Percentiles rank a stretch among this genome's conserved stretches.
Conservation (phyloP, 2,329 filamentous ascomycete species). For the Pestalotiopsis sp. region DNA sequence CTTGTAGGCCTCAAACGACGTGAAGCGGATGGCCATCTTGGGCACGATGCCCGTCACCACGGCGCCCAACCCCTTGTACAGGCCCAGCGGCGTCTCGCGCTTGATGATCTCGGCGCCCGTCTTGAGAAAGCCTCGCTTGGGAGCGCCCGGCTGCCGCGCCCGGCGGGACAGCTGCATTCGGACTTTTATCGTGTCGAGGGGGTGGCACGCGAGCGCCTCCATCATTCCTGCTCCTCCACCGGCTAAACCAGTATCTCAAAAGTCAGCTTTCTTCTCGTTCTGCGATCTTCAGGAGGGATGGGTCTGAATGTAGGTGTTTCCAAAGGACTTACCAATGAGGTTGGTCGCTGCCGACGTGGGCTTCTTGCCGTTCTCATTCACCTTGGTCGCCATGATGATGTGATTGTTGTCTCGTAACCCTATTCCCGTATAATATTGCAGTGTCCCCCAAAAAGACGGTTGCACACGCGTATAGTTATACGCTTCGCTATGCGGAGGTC, state of each 20-base stretch:
- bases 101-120: constrained; percentile 87
- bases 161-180: constrained; percentile 97
- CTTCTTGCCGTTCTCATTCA: constrained; percentile 61
- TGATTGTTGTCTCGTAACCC: not conserved
- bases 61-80: constrained; percentile 98
- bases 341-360: constrained; percentile 87
- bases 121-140: constrained; percentile 82
- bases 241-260: constrained; percentile 53
- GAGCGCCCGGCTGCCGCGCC: constrained; percentile 78
- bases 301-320: too few relatives aligned
- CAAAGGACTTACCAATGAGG: constrained; percentile 70
- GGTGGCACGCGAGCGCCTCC: constrained; percentile 96
- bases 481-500: not conserved
- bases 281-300: too few relatives aligned
- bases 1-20: constrained; percentile 96
- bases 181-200: constrained; percentile 96
- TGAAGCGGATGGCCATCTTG: constrained; percentile 99
- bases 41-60: constrained; percentile 95
- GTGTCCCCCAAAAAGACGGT: not conserved
- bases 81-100: constrained; percentile 85
- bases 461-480: not conserved
- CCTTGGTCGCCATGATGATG: constrained; percentile 43
- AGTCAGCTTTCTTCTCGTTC: not conserved
- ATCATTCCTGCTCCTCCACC: constrained; percentile 98
- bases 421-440: constrained; percentile 18